Evolutionary conservation across 2,329 filamentous ascomycete species (phyloP).

Genomic region (Claviceps pazoutovae): DNA sequence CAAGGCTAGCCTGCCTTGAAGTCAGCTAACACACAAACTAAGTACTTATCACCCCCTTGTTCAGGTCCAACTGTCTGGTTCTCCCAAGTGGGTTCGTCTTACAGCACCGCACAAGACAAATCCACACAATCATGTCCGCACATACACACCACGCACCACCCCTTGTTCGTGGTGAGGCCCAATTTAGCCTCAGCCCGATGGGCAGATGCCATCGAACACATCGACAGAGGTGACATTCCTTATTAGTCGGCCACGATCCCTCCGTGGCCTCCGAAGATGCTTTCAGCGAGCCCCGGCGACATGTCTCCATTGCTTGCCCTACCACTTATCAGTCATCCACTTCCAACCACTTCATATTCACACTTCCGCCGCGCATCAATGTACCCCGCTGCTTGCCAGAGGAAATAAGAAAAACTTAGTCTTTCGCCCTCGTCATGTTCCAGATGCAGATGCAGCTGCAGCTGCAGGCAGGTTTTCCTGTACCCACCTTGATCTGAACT

Average conservation of each 20-base stretch:
- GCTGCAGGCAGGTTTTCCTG: not conserved
- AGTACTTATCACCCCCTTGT: not conserved
- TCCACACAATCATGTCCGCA: not conserved
- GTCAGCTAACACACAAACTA: not conserved
- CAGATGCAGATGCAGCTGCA: not conserved
- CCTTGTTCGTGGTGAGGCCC: constrained; percentile 2
- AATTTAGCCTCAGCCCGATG: not conserved
- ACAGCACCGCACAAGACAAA: not conserved
- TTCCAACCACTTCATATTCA: not conserved
- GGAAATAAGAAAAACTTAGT: not conserved
- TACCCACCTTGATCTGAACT: not conserved
- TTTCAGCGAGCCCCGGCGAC: not conserved
- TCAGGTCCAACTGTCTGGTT: not conserved
- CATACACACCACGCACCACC: not conserved
- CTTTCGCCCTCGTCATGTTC: not conserved
- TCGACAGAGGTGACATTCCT: not conserved
- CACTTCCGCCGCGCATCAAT: not conserved
- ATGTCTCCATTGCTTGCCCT: not conserved
- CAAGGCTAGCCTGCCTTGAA: not conserved
- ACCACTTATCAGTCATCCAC: not conserved
- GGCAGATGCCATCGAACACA: not conserved
- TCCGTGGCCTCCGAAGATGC: not conserved
- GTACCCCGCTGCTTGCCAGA: not conserved
- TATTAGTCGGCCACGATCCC: not conserved
- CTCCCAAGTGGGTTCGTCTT: not conserved